Percentiles rank a stretch among this genome's conserved stretches.
Evolutionary conservation across 495 filamentous ascomycete species (phyloP).

Genomic region (Penicillium tannophilum): DNA sequence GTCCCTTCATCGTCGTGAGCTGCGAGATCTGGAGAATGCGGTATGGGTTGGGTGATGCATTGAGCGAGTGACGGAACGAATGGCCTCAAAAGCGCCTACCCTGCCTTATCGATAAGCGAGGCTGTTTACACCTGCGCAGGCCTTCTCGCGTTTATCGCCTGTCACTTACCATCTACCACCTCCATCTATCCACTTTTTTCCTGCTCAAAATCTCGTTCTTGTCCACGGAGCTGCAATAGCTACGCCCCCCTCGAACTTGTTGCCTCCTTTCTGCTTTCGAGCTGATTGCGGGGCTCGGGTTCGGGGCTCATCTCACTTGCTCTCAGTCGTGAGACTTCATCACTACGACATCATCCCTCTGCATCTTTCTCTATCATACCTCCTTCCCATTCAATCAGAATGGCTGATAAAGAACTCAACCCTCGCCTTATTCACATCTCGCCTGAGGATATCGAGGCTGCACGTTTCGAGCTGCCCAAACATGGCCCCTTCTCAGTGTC

Average conservation of each 20-base stretch:
- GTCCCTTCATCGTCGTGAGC: neutral
- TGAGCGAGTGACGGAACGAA: neutral
- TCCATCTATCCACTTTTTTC: too few relatives aligned
- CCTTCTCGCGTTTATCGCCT: neutral
- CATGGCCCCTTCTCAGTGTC: neutral
- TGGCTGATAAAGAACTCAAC: neutral
- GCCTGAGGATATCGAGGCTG: neutral
- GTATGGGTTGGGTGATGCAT: neutral
- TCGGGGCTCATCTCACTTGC: neutral
- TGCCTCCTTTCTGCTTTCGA: neutral
- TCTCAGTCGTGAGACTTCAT: too few relatives aligned
- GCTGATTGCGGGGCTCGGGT: neutral
- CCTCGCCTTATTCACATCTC: neutral
- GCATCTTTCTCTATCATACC: neutral
- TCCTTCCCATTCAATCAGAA: neutral
- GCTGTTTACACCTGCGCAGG: neutral
- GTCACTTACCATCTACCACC: too few relatives aligned
- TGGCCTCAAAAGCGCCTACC: neutral
- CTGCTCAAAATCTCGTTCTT: neutral
- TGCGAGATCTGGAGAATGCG: neutral
- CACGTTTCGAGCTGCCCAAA: neutral
- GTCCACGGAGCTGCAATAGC: neutral
- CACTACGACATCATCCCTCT: too few relatives aligned
- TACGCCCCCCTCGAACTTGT: neutral
- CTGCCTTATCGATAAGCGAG: neutral